These are phyloP conservation scores for Dactylellina leptospora DNA, from an alignment of 2,329 filamentous ascomycete species.

Conservation along the genomic window DNA sequence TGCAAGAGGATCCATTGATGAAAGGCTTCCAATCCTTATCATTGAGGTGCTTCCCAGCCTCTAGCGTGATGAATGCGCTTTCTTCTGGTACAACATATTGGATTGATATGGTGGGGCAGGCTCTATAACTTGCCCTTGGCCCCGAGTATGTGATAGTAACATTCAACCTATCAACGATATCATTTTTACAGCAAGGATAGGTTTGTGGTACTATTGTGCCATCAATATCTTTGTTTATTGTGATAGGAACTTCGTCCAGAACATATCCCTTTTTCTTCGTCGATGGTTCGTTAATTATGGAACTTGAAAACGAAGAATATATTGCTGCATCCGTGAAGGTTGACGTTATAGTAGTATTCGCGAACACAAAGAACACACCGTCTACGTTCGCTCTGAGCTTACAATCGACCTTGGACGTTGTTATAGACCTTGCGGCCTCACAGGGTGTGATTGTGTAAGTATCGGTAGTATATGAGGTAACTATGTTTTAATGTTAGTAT, in stretches of 20 bases:
- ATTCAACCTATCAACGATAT: constrained; percentile 3
- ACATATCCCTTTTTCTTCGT: not conserved
- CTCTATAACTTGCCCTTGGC: not conserved
- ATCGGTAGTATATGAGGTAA: constrained; percentile 7
- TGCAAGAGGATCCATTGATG: not conserved
- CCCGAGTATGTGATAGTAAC: constrained; percentile 7
- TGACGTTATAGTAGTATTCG: not conserved
- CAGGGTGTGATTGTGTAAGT: constrained; percentile 6
- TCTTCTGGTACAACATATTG: not conserved
- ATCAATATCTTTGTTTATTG: not conserved
- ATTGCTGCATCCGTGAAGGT: not conserved
- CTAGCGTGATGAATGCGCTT: not conserved
- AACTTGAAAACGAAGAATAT: constrained; percentile 1
- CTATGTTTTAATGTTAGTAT: not conserved
- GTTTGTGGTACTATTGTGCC: not conserved
- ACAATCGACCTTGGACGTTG: not conserved
- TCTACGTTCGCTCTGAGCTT: not conserved
- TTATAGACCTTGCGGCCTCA: not conserved
- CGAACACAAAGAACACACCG: not conserved
- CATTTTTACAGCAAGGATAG: not conserved
- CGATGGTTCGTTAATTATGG: not conserved
- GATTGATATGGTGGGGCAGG: constrained; percentile 1
- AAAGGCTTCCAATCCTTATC: constrained; percentile 17
- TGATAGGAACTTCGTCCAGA: not conserved
- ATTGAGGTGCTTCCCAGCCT: constrained; percentile 1